Evolutionary conservation across 495 filamentous ascomycete genomes (phyloP), one percentile per base, ranked within the genome.

Genomic region (Opeltia flavorubescens): DNA sequence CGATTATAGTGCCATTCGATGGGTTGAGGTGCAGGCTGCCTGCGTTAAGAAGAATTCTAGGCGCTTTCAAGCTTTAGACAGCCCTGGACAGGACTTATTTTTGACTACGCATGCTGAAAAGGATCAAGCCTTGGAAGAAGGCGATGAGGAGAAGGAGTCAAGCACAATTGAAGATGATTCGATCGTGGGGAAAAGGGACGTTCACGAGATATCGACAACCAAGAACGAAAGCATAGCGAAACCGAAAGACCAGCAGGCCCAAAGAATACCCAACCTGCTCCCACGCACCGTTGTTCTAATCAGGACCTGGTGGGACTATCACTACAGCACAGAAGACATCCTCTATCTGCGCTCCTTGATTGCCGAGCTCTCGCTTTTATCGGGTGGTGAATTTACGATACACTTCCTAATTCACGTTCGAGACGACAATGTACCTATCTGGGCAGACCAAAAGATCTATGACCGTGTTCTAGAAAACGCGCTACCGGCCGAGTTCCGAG

Each of bases 401-500:
- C 77, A 81, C 53, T 77, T 83, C 55, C 64, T 82, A 34, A 63
- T 83, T 38, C 79, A 82, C 51, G 79, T 83, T 52, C 78, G 80
- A 58, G 71, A 82, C 55, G 65, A 72, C 42, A 72, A 81, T 45
- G 54, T 74, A 26, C 77, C 71, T 43, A 81, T 83, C 44, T 83
- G 79, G 79, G 62, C 77, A 0, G 77, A 81, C 49, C 71, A 80
- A 33, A 65, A 72, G 28, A 72, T 68, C 15, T 80, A 83, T 57
- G 63, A 80, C 33, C 66, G 69, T 13, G 71, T 78, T 13, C 77
- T 98, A 29, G 66, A 75, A 12, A 75, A 82, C 8, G 72, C 80
- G 0, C 71, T 95, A 24, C 91, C 91, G 0, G 70, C 72, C 30
- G 91, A 98, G 53, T 96, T 98, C 65, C 77, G 71, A 17, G 89